Conservation (phyloP, 1,284 basidiomycete species). For the Neonothopanus nambi region DNA sequence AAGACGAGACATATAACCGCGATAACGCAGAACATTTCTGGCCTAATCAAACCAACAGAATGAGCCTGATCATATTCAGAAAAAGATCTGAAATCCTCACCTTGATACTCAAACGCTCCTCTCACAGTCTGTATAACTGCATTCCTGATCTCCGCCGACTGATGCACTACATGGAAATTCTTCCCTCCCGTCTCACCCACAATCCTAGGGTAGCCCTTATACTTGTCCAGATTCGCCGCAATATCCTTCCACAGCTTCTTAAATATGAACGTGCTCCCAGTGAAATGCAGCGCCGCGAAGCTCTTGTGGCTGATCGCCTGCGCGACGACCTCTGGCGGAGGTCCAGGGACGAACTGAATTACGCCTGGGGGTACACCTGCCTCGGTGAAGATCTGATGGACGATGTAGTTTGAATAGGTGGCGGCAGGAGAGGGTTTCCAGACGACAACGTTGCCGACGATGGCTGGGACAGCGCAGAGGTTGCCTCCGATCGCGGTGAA, state of each 20-base stretch:
- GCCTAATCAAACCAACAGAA: conserved; percentile 43
- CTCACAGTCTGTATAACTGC: conserved; percentile 90
- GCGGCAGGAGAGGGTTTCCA: conserved; percentile 99
- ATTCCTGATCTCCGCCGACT: conserved; percentile 83
- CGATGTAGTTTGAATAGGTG: conserved; percentile 93
- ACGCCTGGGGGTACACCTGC: conserved; percentile 94
- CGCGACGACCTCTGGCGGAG: conserved; percentile 78
- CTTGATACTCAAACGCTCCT: conserved; percentile 96
- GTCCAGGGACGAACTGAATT: conserved; percentile 95
- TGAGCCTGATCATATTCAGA: neutral
- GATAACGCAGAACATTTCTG: conserved; percentile 98
- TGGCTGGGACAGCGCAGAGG: conserved; percentile 85
- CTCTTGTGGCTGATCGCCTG: conserved; percentile 78
- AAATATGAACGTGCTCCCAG: conserved; percentile 94
- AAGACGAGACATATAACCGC: conserved; percentile 86
- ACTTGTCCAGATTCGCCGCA: conserved; percentile 82
- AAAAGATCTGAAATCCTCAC: conserved; percentile 34
- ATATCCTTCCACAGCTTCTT: conserved; percentile 97
- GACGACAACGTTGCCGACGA: conserved; percentile 93
- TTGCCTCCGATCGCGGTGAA: conserved; percentile 98
- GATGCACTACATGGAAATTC: conserved; percentile 96
- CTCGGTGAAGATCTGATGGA: conserved; percentile 91
- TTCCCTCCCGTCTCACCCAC: conserved; percentile 98
- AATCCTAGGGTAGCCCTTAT: conserved; percentile 89
- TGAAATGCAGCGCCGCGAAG: conserved; percentile 95